Conservation (phyloP, 1,139 yeast genomes). For the Pichia sp. region DNA sequence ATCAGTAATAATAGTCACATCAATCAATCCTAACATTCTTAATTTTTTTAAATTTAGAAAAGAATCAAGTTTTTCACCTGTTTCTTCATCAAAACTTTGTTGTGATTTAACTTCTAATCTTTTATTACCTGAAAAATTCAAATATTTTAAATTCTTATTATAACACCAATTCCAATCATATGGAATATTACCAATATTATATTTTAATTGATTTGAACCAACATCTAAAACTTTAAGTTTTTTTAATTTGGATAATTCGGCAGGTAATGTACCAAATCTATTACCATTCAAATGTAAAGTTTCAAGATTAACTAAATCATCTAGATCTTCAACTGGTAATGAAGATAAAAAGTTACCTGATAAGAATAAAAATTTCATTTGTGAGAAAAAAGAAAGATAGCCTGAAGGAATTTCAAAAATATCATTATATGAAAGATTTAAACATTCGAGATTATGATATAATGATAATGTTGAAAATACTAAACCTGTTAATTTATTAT, state of each 20-base stretch:
- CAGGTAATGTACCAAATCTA: conserved; percentile 80
- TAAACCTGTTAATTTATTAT: conserved; percentile 76
- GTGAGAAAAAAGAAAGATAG: conserved; percentile 51
- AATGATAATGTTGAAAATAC: conserved; percentile 64
- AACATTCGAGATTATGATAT: conserved; percentile 50
- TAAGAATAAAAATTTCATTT: conserved; percentile 62
- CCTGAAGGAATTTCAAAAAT: conserved; percentile 76
- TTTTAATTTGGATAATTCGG: conserved; percentile 70
- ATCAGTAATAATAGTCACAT: conserved; percentile 81
- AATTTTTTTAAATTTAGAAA: conserved; percentile 67
- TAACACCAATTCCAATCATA: conserved; percentile 98
- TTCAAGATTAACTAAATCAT: conserved; percentile 49
- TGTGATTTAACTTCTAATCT: conserved; percentile 78
- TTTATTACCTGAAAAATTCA: conserved; percentile 89
- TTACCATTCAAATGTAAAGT: conserved; percentile 74
- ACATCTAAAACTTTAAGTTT: conserved; percentile 74
- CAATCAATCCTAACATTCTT: conserved; percentile 81
- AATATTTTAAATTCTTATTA: conserved; percentile 67
- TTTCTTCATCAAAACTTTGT: conserved; percentile 35
- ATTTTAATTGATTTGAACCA: conserved; percentile 84
- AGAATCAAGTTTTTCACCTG: conserved; percentile 50
- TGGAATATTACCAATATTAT: conserved; percentile 89
- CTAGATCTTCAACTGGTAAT: conserved; percentile 82
- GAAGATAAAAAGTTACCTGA: conserved; percentile 80
- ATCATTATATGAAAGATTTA: conserved; percentile 81